phyloP scores from a whole-genome alignment of 345 rosid genomes.

The sweet orange (Citrus sinensis) region DNA sequence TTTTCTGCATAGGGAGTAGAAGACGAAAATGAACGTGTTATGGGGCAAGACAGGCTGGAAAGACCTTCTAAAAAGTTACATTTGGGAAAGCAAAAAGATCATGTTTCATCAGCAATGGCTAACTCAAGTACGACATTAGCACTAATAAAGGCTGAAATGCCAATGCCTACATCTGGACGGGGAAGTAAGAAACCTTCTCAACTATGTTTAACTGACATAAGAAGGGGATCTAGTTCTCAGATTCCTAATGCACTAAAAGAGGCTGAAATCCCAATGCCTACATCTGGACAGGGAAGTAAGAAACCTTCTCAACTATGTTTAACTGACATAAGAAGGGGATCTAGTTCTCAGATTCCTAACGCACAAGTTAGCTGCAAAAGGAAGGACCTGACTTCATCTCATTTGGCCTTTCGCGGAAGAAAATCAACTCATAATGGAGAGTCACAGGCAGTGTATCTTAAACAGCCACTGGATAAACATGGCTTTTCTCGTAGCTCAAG shows the following conservation, averaged over 20 bases:
- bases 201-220: background rate
- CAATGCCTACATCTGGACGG: background rate
- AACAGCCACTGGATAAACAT: background rate
- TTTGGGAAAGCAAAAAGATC: conserved; percentile 19
- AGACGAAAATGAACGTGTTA: background rate
- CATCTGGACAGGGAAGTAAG: background rate
- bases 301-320: conserved; percentile 6
- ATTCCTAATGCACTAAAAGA: background rate
- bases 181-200: conserved; percentile 12
- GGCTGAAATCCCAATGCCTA: background rate
- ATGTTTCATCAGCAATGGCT: conserved; percentile 21
- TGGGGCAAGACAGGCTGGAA: conserved; percentile 8
- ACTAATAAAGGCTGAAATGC: background rate
- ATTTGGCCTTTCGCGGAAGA: background rate
- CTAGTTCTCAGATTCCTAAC: background rate
- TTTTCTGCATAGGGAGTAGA: conserved; percentile 15
- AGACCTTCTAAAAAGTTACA: conserved; percentile 27
- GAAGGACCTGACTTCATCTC: conserved; percentile 7
- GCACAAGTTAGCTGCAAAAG: background rate
- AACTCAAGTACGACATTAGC: conserved; percentile 7
- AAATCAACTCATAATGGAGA: conserved; percentile 5
- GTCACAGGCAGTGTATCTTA: background rate
- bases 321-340: background rate
- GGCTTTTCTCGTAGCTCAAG: background rate
- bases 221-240: background rate